These are phyloP conservation scores for Tuber melanosporum DNA, from an alignment of 495 filamentous ascomycete species.

Conservation along the genomic window DNA sequence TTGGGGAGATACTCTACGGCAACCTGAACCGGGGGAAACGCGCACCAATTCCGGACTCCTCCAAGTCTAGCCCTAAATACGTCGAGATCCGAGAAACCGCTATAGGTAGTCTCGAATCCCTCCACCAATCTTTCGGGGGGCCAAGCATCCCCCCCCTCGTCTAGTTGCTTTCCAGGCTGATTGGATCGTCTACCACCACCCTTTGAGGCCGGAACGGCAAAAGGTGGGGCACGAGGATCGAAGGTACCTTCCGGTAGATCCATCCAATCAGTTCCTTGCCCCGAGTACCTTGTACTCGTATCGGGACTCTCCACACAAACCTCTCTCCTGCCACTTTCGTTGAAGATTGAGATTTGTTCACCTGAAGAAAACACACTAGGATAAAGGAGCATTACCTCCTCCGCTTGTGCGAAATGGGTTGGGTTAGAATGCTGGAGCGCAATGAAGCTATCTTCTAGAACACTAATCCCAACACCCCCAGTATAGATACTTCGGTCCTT, in stretches of 20 bases:
- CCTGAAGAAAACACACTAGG: background rate
- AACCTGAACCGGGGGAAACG: conserved; percentile 25
- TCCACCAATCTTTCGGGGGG: conserved; percentile 4
- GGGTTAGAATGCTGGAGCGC: background rate
- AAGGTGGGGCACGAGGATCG: conserved; percentile 6
- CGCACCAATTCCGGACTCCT: conserved; percentile 23
- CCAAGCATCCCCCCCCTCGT: conserved; percentile 13
- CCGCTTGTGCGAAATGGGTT: background rate
- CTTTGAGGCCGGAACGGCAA: background rate
- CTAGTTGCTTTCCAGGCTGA: background rate
- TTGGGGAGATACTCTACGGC: conserved; percentile 28
- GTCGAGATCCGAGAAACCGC: background rate
- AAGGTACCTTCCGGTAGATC: conserved; percentile 7
- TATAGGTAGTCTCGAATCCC: conserved; percentile 20
- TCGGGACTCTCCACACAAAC: background rate
- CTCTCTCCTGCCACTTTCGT: background rate
- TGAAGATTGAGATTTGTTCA: background rate
- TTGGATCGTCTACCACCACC: background rate
- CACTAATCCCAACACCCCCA: background rate
- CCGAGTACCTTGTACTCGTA: background rate
- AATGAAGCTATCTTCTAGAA: background rate
- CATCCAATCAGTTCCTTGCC: background rate
- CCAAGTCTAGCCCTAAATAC: conserved; percentile 18
- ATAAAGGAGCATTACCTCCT: background rate
- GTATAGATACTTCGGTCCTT: background rate